Evolutionary conservation across 1,284 basidiomycete genomes (phyloP).

Genomic region (Golubevia pallescens): DNA sequence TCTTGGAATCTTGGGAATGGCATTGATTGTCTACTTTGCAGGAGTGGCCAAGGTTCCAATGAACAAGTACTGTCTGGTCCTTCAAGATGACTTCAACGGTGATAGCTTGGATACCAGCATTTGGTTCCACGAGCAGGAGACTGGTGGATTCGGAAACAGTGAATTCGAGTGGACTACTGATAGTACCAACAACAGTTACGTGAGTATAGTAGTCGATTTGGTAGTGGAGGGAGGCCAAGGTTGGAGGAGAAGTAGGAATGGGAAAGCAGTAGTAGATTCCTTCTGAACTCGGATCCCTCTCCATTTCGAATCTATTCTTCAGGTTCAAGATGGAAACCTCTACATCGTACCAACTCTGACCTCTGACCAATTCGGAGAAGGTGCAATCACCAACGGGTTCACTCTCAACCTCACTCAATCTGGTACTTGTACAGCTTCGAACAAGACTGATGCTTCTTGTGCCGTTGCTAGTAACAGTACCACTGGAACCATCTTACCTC

Average conservation of each 20-base stretch:
- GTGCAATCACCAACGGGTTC: slow-evolving; percentile 33
- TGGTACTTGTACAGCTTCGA: slow-evolving; percentile 26
- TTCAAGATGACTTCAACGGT: slow-evolving; percentile 35
- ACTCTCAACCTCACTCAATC: no score
- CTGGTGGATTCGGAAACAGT: slow-evolving; percentile 36
- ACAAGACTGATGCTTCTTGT: slow-evolving; percentile 21
- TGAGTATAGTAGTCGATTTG: slow-evolving; percentile 22
- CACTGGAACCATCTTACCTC: slow-evolving; percentile 26
- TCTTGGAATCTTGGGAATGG: slow-evolving; percentile 20
- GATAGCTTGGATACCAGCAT: slow-evolving; percentile 21
- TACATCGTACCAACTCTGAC: no score
- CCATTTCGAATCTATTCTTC: slow-evolving; percentile 17
- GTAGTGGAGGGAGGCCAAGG: not conserved
- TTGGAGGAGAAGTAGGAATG: no score
- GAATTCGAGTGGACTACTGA: slow-evolving; percentile 47
- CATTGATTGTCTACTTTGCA: slow-evolving; percentile 20
- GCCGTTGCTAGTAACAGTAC: slow-evolving; percentile 19
- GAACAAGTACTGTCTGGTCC: slow-evolving; percentile 38
- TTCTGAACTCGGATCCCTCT: no score
- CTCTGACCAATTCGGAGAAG: no score
- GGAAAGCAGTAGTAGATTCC: no score
- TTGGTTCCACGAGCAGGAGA: slow-evolving; percentile 35
- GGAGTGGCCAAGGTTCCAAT: slow-evolving; percentile 17
- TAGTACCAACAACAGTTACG: slow-evolving; percentile 32
- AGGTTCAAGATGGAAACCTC: slow-evolving; percentile 31